phyloP scores from a whole-genome alignment of 202 grass and related monocot genomes.

The Panicum hallii region DNA sequence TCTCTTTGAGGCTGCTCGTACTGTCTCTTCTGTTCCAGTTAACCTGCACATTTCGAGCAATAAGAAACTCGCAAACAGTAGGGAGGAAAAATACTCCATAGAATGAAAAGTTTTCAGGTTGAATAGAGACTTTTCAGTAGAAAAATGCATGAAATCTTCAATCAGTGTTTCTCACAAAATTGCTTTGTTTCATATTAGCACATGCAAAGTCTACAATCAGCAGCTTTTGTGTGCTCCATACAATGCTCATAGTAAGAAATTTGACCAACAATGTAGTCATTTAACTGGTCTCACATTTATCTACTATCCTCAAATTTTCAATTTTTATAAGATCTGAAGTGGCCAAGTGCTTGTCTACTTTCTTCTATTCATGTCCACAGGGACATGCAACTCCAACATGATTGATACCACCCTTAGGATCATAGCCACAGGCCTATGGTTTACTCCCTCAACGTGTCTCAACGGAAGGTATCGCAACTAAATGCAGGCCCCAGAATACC shows the following conservation, averaged over 20 bases:
- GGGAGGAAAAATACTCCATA: conserved; percentile 11
- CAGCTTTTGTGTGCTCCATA: conserved; percentile 10
- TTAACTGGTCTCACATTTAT: neutral
- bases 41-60: conserved; percentile 62
- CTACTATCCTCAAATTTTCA: neutral
- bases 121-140: neutral
- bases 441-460: conserved; percentile 7
- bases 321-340: neutral
- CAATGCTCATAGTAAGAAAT: neutral
- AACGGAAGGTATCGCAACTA: neutral
- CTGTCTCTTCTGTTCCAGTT: conserved; percentile 79
- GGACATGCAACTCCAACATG: neutral
- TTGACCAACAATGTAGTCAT: conserved; percentile 35
- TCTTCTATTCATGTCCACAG: neutral
- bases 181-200: conserved; percentile 1
- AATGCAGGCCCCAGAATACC: neutral
- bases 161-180: neutral
- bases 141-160: neutral
- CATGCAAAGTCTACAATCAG: neutral
- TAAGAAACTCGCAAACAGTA: conserved; percentile 40
- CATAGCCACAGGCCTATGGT: neutral
- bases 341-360: neutral
- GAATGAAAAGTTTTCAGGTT: neutral
- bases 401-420: neutral
- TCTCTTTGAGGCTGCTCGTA: conserved; percentile 77